These are phyloP conservation scores for Phyllachora maydis DNA, from an alignment of 2,329 filamentous ascomycete genomes.

Conservation along the genomic window DNA sequence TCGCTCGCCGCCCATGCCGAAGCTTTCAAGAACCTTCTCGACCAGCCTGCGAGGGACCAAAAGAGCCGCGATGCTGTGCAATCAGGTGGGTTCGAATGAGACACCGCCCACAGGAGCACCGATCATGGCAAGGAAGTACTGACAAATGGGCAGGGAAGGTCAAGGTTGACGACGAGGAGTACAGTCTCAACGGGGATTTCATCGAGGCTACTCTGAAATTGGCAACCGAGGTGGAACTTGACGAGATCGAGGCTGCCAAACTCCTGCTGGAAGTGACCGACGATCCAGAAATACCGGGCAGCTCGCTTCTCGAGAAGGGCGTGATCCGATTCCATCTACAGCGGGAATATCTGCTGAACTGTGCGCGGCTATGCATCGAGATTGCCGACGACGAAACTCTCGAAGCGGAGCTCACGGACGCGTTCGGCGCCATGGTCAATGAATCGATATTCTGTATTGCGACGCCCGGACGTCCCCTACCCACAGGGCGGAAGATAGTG, in stretches of 20 bases:
- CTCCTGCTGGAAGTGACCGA: conserved; percentile 57
- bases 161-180: conserved; percentile 50
- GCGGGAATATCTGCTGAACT: conserved; percentile 65
- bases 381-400: conserved; percentile 37
- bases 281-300: conserved; percentile 46
- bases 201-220: conserved; percentile 63
- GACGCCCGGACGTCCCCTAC: conserved; percentile 19
- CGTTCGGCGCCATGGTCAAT: conserved; percentile 31
- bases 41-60: conserved; percentile 55
- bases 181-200: conserved; percentile 70
- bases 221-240: conserved; percentile 73
- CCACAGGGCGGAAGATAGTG: conserved; percentile 38
- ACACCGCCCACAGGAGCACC: too few species aligned
- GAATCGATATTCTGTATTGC: conserved; percentile 32
- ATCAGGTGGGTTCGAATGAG: conserved; percentile 29
- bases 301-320: conserved; percentile 55
- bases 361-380: conserved; percentile 59
- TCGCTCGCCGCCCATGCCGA: conserved; percentile 46
- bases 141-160: conserved; percentile 42
- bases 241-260: conserved; percentile 68
- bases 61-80: conserved; percentile 52
- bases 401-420: conserved; percentile 25
- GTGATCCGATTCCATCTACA: conserved; percentile 79
- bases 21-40: conserved; percentile 50
- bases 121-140: too few species aligned